Percentiles rank a stretch among this genome's conserved stretches.
phyloP scores from a whole-genome alignment of 305 asterid genomes.

The Withania somnifera region DNA sequence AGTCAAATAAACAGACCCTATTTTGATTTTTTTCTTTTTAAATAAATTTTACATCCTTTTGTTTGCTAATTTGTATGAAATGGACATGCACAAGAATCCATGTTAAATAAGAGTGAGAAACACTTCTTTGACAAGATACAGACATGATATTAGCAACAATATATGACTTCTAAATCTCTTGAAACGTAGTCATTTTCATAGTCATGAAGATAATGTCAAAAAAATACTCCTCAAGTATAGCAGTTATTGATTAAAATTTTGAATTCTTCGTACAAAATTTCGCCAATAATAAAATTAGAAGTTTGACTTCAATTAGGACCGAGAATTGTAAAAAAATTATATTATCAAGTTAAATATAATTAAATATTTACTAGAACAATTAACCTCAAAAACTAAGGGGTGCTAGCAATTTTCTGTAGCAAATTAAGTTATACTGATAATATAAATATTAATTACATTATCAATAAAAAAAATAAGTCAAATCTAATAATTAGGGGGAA shows the following conservation, averaged over 20 bases:
- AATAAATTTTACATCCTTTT: neutral
- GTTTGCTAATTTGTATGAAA: neutral
- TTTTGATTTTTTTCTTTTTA: neutral
- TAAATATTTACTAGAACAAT: neutral
- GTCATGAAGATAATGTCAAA: neutral
- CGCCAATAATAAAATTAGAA: neutral
- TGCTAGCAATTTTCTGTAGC: neutral
- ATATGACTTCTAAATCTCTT: neutral
- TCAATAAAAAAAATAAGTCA: neutral
- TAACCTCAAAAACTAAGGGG: no score
- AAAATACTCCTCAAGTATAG: neutral
- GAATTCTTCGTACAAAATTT: neutral
- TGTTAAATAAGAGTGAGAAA: neutral
- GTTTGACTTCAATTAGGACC: neutral
- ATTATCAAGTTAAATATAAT: neutral
- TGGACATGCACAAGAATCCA: neutral
- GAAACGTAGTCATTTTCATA: neutral
- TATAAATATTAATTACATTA: neutral
- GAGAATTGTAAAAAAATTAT: no score
- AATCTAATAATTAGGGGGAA: neutral
- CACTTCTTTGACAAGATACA: neutral
- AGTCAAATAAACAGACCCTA: neutral
- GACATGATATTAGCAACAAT: neutral
- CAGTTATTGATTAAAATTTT: neutral
- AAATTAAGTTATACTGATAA: neutral